Evolutionary conservation across 129 eudicot genomes (phyloP), one percentile per base, ranked within the genome.

Genomic region (Calendula officinalis): DNA sequence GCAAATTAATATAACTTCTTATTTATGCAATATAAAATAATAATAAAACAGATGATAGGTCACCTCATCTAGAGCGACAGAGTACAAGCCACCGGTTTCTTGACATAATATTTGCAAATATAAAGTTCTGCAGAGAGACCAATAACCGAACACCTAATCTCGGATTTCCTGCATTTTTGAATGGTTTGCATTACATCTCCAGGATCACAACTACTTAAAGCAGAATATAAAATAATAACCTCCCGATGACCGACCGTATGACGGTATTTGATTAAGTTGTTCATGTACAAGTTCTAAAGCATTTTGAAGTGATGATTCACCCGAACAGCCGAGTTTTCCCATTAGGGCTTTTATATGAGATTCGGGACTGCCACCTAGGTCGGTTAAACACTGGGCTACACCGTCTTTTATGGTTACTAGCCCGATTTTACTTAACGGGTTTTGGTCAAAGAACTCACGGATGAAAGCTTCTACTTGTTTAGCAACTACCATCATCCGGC

Each of bases 231-330:
- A 8, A 92, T 79, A 5, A 92, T 86, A 59, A 77, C 95, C 74
- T 92, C 99, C 38, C 95, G 95, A 44, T 92, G 99, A 64, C 99
- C 99, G 99, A 64, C 99, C 99, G 47, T 92, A 92, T 9, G 99
- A 81, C 8, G 99, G 99, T 56, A 92, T 88, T 73, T 83, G 91
- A 78, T 73, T 71, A 17, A 92, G 84, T 58, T 73, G 80, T 27
- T 81, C 88, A 52, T 88, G 89, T 36, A 85, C 96, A 71, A 92
- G 96, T 69, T 92, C 96, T 32, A 92, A 74, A 58, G 96, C 89
- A 79, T 92, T 92, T 68, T 92, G 99, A 54, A 92, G 78, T 15
- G 99, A 92, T 2, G 99, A 78, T 49, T 92, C 99, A 32, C 99
- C 99, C 15, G 96, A 88, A 77, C 99, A 83, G 67, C 76, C 90